Evolutionary conservation across 495 filamentous ascomycete genomes (phyloP).

Genomic region (Trichoderma virens): DNA sequence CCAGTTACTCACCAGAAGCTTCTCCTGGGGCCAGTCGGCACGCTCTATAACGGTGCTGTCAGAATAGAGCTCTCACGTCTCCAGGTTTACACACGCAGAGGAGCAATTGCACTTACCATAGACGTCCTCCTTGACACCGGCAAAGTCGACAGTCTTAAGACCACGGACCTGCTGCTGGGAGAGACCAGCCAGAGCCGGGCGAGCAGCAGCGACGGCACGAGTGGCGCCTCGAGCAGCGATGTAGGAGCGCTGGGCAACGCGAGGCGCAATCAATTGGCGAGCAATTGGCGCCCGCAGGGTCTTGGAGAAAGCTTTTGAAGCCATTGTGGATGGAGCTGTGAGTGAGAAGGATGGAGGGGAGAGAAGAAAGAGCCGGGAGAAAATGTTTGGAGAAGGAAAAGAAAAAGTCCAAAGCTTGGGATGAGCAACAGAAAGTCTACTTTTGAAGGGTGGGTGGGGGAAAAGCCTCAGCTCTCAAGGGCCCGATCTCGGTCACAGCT

Average conservation of each 20-base stretch:
- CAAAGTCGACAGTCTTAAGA: conserved; percentile 90
- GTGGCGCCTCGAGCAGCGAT: conserved; percentile 56
- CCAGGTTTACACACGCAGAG: background rate
- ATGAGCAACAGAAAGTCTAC: background rate
- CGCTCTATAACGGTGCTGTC: conserved; percentile 54
- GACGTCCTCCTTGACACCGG: conserved; percentile 83
- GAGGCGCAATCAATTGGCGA: conserved; percentile 61
- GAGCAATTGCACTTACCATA: conserved; percentile 53
- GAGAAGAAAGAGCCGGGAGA: conserved; percentile 17
- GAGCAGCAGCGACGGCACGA: conserved; percentile 43
- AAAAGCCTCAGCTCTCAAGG: conserved; percentile 8
- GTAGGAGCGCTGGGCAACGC: conserved; percentile 62
- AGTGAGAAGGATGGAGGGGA: conserved; percentile 18
- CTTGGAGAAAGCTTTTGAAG: conserved; percentile 74
- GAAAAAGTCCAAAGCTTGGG: conserved; percentile 16
- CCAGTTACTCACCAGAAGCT: conserved; percentile 67
- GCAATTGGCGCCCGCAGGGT: conserved; percentile 68
- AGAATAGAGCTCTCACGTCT: background rate
- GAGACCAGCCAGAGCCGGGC: conserved; percentile 41
- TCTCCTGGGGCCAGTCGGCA: conserved; percentile 95
- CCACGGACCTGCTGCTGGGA: conserved; percentile 61
- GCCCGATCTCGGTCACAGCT: background rate
- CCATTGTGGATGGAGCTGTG: conserved; percentile 49
- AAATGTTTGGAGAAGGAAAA: conserved; percentile 17
- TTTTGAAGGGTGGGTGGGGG: conserved; percentile 10